Evolutionary conservation across 495 filamentous ascomycete genomes (phyloP), one percentile per base, ranked within the genome.

Genomic region (Immersiella caudata): DNA sequence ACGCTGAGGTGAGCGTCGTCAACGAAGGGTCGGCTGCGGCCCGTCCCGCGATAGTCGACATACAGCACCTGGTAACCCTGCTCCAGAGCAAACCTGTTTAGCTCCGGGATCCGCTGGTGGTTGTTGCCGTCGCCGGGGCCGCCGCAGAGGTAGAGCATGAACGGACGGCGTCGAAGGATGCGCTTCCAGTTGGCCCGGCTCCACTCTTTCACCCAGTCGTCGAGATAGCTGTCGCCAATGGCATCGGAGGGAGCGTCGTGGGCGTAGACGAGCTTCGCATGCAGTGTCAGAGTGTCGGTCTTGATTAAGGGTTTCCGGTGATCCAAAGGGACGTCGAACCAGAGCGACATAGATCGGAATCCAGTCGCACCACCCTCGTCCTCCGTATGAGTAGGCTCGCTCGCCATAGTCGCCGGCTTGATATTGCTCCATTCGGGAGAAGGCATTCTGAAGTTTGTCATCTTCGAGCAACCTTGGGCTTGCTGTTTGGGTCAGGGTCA

Each of bases 11-110:
- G 0, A 88, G 90, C 21, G 80, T 12, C 80, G 2, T 89, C 87
- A 11, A 90, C 86, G 51, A 96, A 80, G 0, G 91, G 86, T 6
- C 81, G 86, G 73, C 90, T 93, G n/a, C 92, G 75, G 6, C 93
- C 94, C 5, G 92, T 96, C 2, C 94, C 94, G 2, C 93, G 85
- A 70, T 95, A 92, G 73, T 97, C 93, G 5, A 97, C 79, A 67
- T 89, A 90, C 6, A 97, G 83, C 25, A 96, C 78, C 79, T 93
- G 80, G 71, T 93, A 95, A 16, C 93, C 93, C 67, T 89, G 88
- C 36, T 89, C 87, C 2, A 97, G 84, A 16, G 90, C 78, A 20
- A 79, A 76, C 14, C 85, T 78, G 57, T 88, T 86, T 71, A 88
- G 86, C 11, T 80, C 78, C 65, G 84, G 83, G 50, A 84, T 80